Evolutionary conservation across 2,329 filamentous ascomycete genomes (phyloP), one percentile per base, ranked within the genome.

Genomic region (Neodidymelliopsis sp.): DNA sequence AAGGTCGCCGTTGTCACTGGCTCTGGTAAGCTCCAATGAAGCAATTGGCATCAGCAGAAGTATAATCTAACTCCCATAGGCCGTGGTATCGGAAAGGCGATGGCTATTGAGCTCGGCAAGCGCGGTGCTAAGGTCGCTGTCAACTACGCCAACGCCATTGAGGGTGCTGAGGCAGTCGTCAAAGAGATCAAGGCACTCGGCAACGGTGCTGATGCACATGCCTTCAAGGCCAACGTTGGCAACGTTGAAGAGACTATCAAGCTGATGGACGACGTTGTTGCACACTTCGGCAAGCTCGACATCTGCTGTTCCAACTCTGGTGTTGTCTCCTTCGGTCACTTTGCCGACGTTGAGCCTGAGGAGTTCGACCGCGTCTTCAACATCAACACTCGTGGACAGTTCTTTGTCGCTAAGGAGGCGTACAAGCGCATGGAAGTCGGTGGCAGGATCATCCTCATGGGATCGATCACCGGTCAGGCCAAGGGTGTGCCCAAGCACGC

Each of bases 301-400:
- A 86, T 89, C 60, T 86, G 86, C 65, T 84, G 83, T 78, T 87
- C 83, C 67, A 89, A 89, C 79, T 84, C 82, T 34, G 86, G 80
- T 57, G 80, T 81, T 44, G 78, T 81, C 25, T 77, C 75, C 33
- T 81, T 81, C 66, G 78, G 78, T 50, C 78, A 81, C 69, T 69
- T 81, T 60, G 79, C 79, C 70, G 78, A 81, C 51, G 78, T 81
- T 34, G 76, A 76, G 34, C 77, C 79, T 67, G 80, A 81, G 68
- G 77, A 81, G 67, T 83, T 77, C 59, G 80, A 85, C 71, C 77
- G 78, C 28, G 82, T 85, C 48, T 83, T 85, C 70, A 76, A 75
- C 66, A 79, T 85, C 67, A 85, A 85, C 77, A 84, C 82, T 25
- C 79, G 83, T 34, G 83, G 81, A 28, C 83, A 85, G 66, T 85